Conservation (phyloP, 495 filamentous ascomycete species). For the Penicillium coffeae region DNA sequence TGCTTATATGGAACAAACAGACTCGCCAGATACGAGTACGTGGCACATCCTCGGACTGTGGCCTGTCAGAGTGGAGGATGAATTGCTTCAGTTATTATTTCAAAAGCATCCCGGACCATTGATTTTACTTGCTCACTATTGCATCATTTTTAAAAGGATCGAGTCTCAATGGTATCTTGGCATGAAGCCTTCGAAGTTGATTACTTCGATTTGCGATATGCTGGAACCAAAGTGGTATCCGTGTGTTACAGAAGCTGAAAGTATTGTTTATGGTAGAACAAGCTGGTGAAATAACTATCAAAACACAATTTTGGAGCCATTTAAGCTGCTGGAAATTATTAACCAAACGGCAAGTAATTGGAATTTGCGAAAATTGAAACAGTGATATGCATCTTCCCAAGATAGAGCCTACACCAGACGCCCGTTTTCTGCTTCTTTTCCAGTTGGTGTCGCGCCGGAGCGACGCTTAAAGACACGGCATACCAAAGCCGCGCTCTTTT, state of each 20-base stretch:
- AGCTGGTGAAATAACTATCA: neutral
- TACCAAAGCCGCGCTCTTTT: constrained; percentile 24
- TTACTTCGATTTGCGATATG: constrained; percentile 24
- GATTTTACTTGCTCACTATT: constrained; percentile 37
- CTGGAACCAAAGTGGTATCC: constrained; percentile 26
- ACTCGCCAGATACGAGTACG: constrained; percentile 1
- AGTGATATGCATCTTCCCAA: neutral
- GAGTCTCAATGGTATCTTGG: constrained; percentile 31
- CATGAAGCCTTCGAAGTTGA: constrained; percentile 24
- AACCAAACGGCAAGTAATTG: too few relatives aligned
- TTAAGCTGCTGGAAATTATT: too few relatives aligned
- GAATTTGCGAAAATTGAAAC: too few relatives aligned
- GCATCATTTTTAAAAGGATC: constrained; percentile 28
- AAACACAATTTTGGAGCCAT: neutral
- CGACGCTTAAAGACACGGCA: constrained; percentile 41
- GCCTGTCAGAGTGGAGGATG: constrained; percentile 27
- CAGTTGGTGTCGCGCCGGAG: constrained; percentile 55
- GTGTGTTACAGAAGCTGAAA: constrained; percentile 18
- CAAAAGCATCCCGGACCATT: constrained; percentile 31
- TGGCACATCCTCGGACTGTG: constrained; percentile 23
- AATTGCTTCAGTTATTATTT: constrained; percentile 26
- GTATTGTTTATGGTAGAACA: neutral
- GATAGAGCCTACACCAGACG: constrained; percentile 21
- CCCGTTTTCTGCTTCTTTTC: constrained; percentile 52
- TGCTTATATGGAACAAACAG: constrained; percentile 8